Evolutionary conservation across 108 stramenopile species (phyloP), one percentile per base, ranked within the genome.

Genomic region (Skeletonema costatum): DNA sequence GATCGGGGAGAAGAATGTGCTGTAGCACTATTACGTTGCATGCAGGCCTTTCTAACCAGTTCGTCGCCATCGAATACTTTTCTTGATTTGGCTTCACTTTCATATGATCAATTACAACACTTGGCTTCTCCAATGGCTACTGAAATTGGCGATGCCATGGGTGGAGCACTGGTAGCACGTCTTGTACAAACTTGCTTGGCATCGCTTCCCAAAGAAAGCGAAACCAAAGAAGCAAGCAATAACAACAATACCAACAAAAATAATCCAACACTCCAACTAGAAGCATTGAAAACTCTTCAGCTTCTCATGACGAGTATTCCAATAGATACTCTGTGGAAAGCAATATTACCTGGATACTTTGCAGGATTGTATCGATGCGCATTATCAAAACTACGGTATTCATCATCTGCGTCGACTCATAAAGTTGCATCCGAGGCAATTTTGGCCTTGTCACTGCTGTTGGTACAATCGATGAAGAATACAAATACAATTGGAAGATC

Each of bases 261-360:
- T 3, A 65, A 75, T 41, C 4, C 60, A 12, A 44, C 46, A 48
- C 66, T 86, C 60, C 64, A 74, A 11, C 46, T 79, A 12, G 66
- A 86, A 42, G 65, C 85, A 41, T 51, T 86, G 41, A 66, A 41
- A 11, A 83, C 85, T 12, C 33, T 86, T 29, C 66, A 46, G 13
- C 14, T 46, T 9, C 44, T 86, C 11, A 19, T 86, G 82, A 25
- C 14, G 32, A 16, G 68, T 38, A 48, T 86, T 32, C 82, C 85
- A 58, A 32, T 63, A 30, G 21, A 21, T 33, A 67, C 64, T 29
- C 32, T 79, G 48, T 86, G 85, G 85, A 78, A 62, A 19, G 59
- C 73, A 5, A 60, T 86, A 19, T 51, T 86, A 1, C 85, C 85
- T 0, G 85, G 85, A 16, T 79, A 73, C 50, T 85, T 80, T 74